Evolutionary conservation across 441 rosid species (phyloP).

Genomic region (Erodium texanum): DNA sequence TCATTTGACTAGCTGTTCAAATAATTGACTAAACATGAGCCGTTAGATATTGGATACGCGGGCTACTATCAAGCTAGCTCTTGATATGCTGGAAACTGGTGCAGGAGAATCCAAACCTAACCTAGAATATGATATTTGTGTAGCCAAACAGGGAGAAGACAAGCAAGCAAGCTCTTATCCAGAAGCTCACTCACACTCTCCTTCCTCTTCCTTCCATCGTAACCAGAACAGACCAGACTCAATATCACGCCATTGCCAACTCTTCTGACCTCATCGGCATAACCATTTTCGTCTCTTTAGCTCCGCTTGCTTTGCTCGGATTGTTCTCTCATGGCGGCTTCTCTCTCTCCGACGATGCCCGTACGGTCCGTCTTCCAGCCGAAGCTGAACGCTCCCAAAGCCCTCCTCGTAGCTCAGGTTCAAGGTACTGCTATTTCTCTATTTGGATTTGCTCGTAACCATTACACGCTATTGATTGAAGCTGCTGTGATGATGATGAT

Average conservation of each 20-base stretch:
- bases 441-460: not conserved
- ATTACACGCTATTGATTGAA: not conserved
- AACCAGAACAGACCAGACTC: not conserved
- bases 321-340: constrained; percentile 33
- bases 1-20: not conserved
- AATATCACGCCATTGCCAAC: not conserved
- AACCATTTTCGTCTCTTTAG: not conserved
- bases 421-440: constrained; percentile 26
- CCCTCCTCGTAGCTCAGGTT: constrained; percentile 23
- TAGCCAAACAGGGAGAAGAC: not conserved
- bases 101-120: not conserved
- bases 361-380: constrained; percentile 25
- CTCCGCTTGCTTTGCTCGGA: not conserved
- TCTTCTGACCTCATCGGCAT: not conserved
- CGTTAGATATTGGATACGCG: not conserved
- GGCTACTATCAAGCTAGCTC: not conserved
- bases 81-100: not conserved
- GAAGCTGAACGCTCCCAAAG: constrained; percentile 26
- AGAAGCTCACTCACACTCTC: not conserved
- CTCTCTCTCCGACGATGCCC: constrained; percentile 26
- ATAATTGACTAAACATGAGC: not conserved
- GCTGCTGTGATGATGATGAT: not conserved
- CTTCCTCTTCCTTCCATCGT: not conserved
- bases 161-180: not conserved
- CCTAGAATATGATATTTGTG: not conserved